Conservation (phyloP, 139 green algal species). For the Tetratostichococcus sp. region DNA sequence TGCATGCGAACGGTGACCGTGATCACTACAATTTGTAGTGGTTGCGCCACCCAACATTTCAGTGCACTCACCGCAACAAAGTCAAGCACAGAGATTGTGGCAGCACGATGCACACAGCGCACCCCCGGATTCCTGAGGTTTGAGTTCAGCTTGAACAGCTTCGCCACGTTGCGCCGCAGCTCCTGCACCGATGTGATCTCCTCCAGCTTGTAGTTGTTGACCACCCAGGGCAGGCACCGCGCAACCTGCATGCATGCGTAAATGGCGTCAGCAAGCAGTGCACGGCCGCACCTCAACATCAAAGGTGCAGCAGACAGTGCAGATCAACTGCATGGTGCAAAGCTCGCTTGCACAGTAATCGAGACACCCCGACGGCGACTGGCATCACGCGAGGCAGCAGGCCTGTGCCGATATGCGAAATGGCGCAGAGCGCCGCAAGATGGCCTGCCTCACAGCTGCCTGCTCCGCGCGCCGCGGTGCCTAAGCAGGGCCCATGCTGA, state of each 20-base stretch:
- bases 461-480: too few relatives aligned
- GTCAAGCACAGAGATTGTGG: background rate
- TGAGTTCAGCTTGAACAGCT: slow-evolving; percentile 37
- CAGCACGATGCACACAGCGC: background rate
- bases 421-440: too few relatives aligned
- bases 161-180: slow-evolving; percentile 35
- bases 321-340: background rate
- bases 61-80: background rate
- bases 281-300: background rate
- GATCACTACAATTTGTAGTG: background rate
- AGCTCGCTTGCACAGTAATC: too few relatives aligned
- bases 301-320: background rate
- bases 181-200: slow-evolving; percentile 38
- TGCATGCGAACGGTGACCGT: slow-evolving; percentile 13
- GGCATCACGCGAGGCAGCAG: too few relatives aligned
- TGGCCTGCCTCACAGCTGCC: too few relatives aligned
- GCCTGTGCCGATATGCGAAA: too few relatives aligned
- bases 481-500: too few relatives aligned
- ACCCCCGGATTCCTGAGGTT: slow-evolving; percentile 26
- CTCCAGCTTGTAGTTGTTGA: slow-evolving; percentile 50
- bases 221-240: slow-evolving; percentile 38
- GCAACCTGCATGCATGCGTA: slow-evolving; percentile 27
- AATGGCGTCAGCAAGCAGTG: background rate
- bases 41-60: background rate
- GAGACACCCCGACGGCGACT: too few relatives aligned